Conservation (phyloP, 306 rosid species). For the Malus sylvestris region DNA sequence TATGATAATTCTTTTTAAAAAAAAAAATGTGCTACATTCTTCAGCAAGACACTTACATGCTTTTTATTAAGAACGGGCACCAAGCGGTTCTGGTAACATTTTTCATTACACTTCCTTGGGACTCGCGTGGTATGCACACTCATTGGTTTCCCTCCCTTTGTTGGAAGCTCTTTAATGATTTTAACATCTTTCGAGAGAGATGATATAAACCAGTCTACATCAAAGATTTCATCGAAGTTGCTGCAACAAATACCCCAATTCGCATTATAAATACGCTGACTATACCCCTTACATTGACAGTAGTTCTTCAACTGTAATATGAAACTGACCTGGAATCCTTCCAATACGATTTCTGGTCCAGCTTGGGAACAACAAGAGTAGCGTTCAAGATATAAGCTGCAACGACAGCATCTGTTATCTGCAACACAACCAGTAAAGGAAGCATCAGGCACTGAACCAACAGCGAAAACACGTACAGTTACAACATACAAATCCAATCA, state of each 20-base stretch:
- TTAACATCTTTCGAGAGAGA: conserved; percentile 63
- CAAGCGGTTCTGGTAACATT: conserved; percentile 59
- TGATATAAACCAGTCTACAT: conserved; percentile 65
- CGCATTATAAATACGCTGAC: neutral
- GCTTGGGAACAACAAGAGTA: conserved; percentile 82
- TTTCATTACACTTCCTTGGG: conserved; percentile 76
- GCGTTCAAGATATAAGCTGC: conserved; percentile 86
- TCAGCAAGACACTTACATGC: conserved; percentile 42
- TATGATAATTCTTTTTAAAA: neutral
- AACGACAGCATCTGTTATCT: conserved; percentile 91
- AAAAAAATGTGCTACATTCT: neutral
- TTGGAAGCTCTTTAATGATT: conserved; percentile 58
- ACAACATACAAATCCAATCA: neutral
- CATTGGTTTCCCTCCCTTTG: conserved; percentile 28
- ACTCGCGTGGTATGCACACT: conserved; percentile 57
- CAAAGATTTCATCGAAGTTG: conserved; percentile 71
- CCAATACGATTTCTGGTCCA: conserved; percentile 89
- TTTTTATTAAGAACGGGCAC: conserved; percentile 59
- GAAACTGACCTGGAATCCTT: conserved; percentile 63
- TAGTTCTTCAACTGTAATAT: neutral
- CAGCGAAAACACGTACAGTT: neutral
- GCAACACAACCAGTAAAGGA: conserved; percentile 22
- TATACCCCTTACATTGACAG: conserved; percentile 1
- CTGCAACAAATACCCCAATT: conserved; percentile 45
- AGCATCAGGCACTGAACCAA: conserved; percentile 2